Evolutionary conservation across 208 protist genomes (phyloP).

Genomic region (Trypanosoma cruzi): DNA sequence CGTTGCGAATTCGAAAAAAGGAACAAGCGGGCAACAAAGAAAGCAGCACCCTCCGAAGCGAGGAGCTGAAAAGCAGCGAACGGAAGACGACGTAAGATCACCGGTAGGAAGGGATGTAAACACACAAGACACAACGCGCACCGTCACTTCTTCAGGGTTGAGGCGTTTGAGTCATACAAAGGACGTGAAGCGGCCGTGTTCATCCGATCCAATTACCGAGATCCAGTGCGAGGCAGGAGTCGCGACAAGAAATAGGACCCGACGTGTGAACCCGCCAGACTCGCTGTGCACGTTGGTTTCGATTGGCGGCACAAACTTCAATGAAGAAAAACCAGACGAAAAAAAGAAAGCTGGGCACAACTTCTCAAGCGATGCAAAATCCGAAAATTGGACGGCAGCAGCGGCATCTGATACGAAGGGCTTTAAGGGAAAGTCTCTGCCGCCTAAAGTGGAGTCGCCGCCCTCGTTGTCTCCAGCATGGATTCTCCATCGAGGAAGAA

Average conservation of each 20-base stretch:
- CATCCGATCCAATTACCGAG: neutral
- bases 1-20: neutral
- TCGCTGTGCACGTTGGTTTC: slow-evolving; percentile 16
- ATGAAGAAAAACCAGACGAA: neutral
- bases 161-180: neutral
- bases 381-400: neutral
- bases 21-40: neutral
- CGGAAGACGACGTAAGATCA: neutral
- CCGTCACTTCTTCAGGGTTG: neutral
- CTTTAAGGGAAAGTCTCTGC: neutral
- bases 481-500: neutral
- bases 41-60: neutral
- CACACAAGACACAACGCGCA: neutral
- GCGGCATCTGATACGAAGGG: neutral
- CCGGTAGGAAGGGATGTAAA: neutral
- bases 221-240: neutral
- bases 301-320: neutral
- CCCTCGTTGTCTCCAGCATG: neutral
- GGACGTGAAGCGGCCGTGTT: no score
- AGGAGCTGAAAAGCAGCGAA: neutral
- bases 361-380: neutral
- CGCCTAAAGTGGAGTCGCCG: neutral
- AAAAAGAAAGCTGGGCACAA: neutral
- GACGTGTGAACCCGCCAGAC: neutral
- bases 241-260: neutral